Conservation (phyloP, 352 stramenopile genomes). For the Pythium guiyangense region DNA sequence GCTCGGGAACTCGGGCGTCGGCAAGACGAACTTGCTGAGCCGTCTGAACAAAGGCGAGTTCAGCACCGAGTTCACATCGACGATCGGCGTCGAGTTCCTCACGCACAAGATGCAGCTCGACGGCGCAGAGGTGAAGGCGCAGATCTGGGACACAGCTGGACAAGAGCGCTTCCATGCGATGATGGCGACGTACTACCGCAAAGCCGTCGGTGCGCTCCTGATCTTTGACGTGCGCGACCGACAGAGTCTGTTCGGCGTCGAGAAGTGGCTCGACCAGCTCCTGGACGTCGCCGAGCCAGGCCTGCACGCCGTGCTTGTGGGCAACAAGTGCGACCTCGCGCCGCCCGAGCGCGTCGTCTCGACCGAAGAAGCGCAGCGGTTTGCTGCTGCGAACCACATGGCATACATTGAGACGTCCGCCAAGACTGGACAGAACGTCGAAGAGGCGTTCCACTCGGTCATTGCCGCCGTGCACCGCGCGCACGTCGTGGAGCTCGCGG, state of each 20-base stretch:
- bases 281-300: conserved; percentile 69
- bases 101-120: conserved; percentile 75
- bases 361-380: conserved; percentile 58
- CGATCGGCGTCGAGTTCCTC: conserved; percentile 86
- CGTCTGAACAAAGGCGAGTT: conserved; percentile 83
- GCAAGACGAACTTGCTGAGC: conserved; percentile 83
- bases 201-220: conserved; percentile 65
- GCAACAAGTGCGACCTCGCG: conserved; percentile 71
- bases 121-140: conserved; percentile 65
- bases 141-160: conserved; percentile 88
- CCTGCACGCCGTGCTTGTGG: conserved; percentile 59
- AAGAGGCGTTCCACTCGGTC: conserved; percentile 52
- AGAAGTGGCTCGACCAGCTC: too few species aligned
- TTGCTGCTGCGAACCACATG: conserved; percentile 66
- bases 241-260: conserved; percentile 42
- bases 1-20: conserved; percentile 80
- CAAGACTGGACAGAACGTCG: conserved; percentile 65
- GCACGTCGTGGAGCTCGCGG: conserved; percentile 25
- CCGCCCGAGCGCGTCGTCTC: conserved; percentile 37
- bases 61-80: conserved; percentile 78
- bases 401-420: conserved; percentile 78
- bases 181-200: conserved; percentile 89
- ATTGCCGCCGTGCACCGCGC: conserved; percentile 53
- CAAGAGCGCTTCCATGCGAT: conserved; percentile 87
- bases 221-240: conserved; percentile 75